phyloP scores from a whole-genome alignment of 352 stramenopile species.

The Phytophthora litchii region DNA sequence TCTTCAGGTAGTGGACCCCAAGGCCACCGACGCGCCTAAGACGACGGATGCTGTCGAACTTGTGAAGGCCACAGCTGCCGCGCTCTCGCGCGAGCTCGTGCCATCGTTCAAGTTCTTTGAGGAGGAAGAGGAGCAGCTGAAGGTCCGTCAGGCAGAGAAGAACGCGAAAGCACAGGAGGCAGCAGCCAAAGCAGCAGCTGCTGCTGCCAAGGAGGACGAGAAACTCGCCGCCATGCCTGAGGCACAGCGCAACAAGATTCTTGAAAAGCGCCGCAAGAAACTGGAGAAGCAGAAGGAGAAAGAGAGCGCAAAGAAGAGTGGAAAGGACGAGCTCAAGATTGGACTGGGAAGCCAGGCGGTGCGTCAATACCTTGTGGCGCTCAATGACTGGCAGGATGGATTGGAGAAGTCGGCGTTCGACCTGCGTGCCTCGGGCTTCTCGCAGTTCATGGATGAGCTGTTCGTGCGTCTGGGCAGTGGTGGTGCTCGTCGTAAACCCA shows the following conservation, averaged over 20 bases:
- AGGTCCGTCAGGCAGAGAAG: constrained; percentile 59
- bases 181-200: constrained; percentile 70
- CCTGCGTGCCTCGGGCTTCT: constrained; percentile 46
- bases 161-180: constrained; percentile 68
- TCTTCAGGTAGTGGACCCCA: constrained; percentile 36
- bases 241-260: constrained; percentile 72
- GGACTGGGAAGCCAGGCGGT: constrained; percentile 70
- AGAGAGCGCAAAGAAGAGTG: constrained; percentile 67
- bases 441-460: constrained; percentile 67
- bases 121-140: constrained; percentile 63
- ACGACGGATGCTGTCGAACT: constrained; percentile 53
- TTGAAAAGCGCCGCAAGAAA: constrained; percentile 87
- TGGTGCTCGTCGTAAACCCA: constrained; percentile 80
- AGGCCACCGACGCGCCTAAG: constrained; percentile 10
- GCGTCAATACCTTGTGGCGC: constrained; percentile 51
- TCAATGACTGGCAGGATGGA: constrained; percentile 37
- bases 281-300: constrained; percentile 86
- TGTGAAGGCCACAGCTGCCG: constrained; percentile 44
- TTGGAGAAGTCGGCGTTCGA: constrained; percentile 61
- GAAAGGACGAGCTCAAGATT: constrained; percentile 72
- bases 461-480: constrained; percentile 70
- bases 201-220: constrained; percentile 81
- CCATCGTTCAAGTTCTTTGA: constrained; percentile 64
- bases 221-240: constrained; percentile 82
- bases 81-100: constrained; percentile 55